Percentiles rank a stretch among this genome's conserved stretches.
Conservation (phyloP, 2,329 filamentous ascomycete genomes). For the Phyllosticta citriasiana region DNA sequence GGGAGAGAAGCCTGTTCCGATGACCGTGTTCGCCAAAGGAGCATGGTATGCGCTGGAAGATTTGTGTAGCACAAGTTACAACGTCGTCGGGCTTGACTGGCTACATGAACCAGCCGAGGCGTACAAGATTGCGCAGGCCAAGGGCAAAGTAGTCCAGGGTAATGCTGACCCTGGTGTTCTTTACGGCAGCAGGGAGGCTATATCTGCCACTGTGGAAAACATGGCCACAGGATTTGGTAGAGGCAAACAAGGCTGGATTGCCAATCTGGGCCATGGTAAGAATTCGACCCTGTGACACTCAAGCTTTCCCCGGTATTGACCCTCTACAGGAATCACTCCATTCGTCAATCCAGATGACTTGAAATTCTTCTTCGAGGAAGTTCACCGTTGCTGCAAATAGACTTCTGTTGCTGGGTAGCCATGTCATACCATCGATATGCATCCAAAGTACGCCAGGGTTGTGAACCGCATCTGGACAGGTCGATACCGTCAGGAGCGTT, state of each 20-base stretch:
- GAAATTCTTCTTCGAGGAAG: constrained; percentile 87
- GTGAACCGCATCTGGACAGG: background rate
- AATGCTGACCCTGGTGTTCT: constrained; percentile 92
- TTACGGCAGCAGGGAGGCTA: constrained; percentile 73
- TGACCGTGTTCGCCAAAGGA: constrained; percentile 97
- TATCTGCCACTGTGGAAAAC: constrained; percentile 69
- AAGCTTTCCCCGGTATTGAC: background rate
- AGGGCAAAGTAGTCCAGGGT: constrained; percentile 75
- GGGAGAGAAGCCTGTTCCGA: constrained; percentile 71
- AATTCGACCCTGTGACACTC: too few species aligned
- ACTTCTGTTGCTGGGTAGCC: background rate
- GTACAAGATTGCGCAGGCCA: constrained; percentile 59
- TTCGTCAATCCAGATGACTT: constrained; percentile 89
- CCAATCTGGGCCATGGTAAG: constrained; percentile 88
- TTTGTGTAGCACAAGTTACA: constrained; percentile 78
- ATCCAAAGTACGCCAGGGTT: background rate
- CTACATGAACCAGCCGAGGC: constrained; percentile 80
- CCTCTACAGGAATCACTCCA: constrained; percentile 67
- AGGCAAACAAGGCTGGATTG: constrained; percentile 89
- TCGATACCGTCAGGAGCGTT: background rate
- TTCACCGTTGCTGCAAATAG: constrained; percentile 45
- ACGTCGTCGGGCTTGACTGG: constrained; percentile 94
- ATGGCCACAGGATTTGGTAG: constrained; percentile 82
- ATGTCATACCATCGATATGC: background rate
- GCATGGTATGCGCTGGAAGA: constrained; percentile 91